Conservation (phyloP, 768 basidiomycete species). For the Rhodocollybia butyracea region DNA sequence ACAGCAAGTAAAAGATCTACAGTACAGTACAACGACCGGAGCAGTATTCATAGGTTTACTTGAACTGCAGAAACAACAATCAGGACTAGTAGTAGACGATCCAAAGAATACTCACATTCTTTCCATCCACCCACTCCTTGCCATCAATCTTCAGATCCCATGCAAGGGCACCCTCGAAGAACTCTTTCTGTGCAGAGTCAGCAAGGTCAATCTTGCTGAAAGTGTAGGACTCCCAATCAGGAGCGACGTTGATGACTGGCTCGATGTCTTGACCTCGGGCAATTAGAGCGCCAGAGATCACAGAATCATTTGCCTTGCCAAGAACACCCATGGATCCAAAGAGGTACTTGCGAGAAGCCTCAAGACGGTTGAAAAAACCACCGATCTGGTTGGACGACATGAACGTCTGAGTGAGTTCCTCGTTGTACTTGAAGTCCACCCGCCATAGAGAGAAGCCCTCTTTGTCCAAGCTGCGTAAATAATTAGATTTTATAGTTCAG, state of each 20-base stretch:
- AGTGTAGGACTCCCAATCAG: conserved; percentile 88
- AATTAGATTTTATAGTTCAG: not conserved
- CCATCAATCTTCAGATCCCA: conserved; percentile 92
- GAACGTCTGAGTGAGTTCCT: conserved; percentile 87
- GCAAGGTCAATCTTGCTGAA: conserved; percentile 76
- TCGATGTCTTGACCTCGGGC: conserved; percentile 72
- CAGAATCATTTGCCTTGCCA: conserved; percentile 70
- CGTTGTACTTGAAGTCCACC: conserved; percentile 95
- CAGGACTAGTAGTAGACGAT: conserved; percentile 8
- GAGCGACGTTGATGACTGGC: conserved; percentile 74
- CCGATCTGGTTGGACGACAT: conserved; percentile 94
- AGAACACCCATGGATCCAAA: conserved; percentile 93
- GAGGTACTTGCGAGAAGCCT: conserved; percentile 94
- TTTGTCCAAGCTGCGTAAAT: conserved; percentile 66
- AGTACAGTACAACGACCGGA: not conserved
- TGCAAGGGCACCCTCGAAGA: conserved; percentile 89
- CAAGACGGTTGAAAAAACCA: conserved; percentile 97
- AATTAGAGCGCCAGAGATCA: conserved; percentile 83
- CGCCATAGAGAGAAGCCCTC: conserved; percentile 90
- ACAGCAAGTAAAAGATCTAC: not conserved
- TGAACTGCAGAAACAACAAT: conserved; percentile 24
- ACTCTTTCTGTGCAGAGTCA: conserved; percentile 75
- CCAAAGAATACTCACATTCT: conserved; percentile 62
- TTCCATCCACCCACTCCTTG: conserved; percentile 89
- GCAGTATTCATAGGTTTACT: conserved; percentile 20